These are phyloP conservation scores for Rhynchosporium graminicola DNA, from an alignment of 2,329 filamentous ascomycete species.

Conservation along the genomic window DNA sequence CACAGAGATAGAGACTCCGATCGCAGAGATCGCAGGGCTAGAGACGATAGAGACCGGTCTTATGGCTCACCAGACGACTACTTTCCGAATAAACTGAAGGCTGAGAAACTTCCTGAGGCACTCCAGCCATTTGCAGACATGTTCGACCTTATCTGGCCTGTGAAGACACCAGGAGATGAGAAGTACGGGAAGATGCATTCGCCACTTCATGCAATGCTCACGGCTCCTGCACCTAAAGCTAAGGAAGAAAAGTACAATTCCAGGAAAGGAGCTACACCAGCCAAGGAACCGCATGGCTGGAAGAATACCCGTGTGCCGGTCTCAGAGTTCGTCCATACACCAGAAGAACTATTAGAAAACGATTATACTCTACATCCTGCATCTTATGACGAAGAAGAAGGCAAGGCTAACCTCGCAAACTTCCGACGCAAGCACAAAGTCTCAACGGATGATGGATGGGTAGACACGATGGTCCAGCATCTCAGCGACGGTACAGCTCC, in stretches of 20 bases:
- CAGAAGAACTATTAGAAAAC: slow-evolving; percentile 76
- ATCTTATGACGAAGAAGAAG: slow-evolving; percentile 59
- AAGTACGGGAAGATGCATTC: slow-evolving; percentile 81
- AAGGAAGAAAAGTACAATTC: slow-evolving; percentile 61
- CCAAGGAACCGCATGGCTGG: slow-evolving; percentile 65
- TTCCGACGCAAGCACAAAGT: slow-evolving; percentile 53
- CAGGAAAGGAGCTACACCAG: slow-evolving; percentile 56
- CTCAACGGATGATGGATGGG: slow-evolving; percentile 68
- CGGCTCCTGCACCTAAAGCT: slow-evolving; percentile 67
- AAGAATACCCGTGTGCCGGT: slow-evolving; percentile 78
- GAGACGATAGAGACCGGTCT: slow-evolving; percentile 25
- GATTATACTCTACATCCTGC: slow-evolving; percentile 85
- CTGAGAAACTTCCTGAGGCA: slow-evolving; percentile 52
- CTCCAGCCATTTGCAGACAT: slow-evolving; percentile 74
- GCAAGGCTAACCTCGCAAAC: slow-evolving; percentile 54
- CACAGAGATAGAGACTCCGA: neutral
- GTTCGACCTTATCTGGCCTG: slow-evolving; percentile 86
- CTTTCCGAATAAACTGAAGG: slow-evolving; percentile 55
- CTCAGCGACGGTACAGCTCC: slow-evolving; percentile 68
- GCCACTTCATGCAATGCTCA: slow-evolving; percentile 81
- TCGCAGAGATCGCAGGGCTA: neutral
- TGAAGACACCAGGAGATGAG: slow-evolving; percentile 84
- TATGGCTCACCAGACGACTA: slow-evolving; percentile 58
- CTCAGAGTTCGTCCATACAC: slow-evolving; percentile 72
- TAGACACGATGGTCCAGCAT: slow-evolving; percentile 70